These are phyloP conservation scores for Russula olivacea DNA, from an alignment of 768 basidiomycete genomes.

Conservation along the genomic window DNA sequence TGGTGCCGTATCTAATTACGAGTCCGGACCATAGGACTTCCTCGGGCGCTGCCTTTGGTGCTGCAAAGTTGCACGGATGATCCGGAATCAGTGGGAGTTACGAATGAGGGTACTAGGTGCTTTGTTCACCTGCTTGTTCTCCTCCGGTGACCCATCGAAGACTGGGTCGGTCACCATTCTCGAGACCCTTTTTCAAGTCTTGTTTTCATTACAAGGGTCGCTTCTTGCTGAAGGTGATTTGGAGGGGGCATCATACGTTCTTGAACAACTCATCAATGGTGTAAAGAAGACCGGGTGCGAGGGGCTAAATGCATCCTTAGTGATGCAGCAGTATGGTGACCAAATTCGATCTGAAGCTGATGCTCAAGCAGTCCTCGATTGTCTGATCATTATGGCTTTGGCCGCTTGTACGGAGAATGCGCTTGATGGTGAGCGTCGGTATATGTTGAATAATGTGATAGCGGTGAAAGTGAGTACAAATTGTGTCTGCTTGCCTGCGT, in stretches of 20 bases:
- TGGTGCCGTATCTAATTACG: neutral
- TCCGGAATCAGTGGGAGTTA: constrained; percentile 34
- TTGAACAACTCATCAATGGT: constrained; percentile 41
- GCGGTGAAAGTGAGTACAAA: neutral
- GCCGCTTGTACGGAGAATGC: constrained; percentile 47
- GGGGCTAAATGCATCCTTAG: constrained; percentile 39
- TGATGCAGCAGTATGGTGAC: constrained; percentile 49
- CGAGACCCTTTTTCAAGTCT: constrained; percentile 45
- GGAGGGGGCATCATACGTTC: constrained; percentile 35
- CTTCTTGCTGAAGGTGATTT: constrained; percentile 28
- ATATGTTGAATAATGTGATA: neutral
- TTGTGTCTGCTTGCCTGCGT: neutral
- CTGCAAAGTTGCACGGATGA: constrained; percentile 47
- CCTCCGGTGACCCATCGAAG: constrained; percentile 39
- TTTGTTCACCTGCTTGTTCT: constrained; percentile 43
- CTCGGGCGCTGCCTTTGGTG: constrained; percentile 68
- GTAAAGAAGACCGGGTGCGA: constrained; percentile 46
- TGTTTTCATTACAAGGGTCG: constrained; percentile 46
- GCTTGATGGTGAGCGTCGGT: constrained; percentile 27
- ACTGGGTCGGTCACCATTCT: constrained; percentile 43
- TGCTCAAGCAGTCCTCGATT: constrained; percentile 37
- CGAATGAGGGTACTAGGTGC: constrained; percentile 47
- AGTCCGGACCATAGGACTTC: constrained; percentile 32
- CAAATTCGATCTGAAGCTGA: constrained; percentile 24
- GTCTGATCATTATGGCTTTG: constrained; percentile 39